Evolutionary conservation across 345 rosid species (phyloP), one percentile per base, ranked within the genome.

Genomic region (Hypericum androsaemum): DNA sequence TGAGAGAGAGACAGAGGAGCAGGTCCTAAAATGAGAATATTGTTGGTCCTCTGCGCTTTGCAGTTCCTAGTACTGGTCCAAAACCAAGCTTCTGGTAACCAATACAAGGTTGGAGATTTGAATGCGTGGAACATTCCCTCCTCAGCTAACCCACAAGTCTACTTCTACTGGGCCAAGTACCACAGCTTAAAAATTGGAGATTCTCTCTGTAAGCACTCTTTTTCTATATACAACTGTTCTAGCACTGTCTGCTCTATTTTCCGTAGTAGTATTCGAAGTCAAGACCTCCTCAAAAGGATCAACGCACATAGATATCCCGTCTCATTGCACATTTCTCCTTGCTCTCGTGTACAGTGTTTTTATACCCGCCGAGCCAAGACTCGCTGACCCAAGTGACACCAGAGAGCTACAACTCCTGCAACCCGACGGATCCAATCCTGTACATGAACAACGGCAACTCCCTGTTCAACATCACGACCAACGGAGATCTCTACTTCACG

Each of bases 321-420:
- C 7, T 51, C 14, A 14, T 49, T 6, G 12, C 13, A 5, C 10
- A 39, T 22, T 4, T 12, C n/a, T n/a, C n/a, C 10, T 10, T 48
- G 10, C 0, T 28, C n/a, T n/a, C n/a, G n/a, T n/a, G n/a, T 39
- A 39, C 81, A 92, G 98, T 88, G 80, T 92, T 88, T 67, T 67
- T 88, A 63, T 92, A 92, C 74, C 98, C 98, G 61, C 98, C 98
- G 64, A 92, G 97, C 65, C 84, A 92, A 73, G 95, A 88, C 61
- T 92, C 96, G 59, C 65, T 92, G 64, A 71, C 88, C 58, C 98
- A 85, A 71, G 89, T 92, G 32, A 77, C 86, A 0, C 53, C 68
- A 37, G 58, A 77, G 40, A 76, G 72, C 53, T 88, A 62, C 76
- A 72, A 69, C 59, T 52, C 69, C 48, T 92, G 98, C 79, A 85